Conservation (phyloP, 2,329 filamentous ascomycete species). For the Biscogniauxia mediterranea region DNA sequence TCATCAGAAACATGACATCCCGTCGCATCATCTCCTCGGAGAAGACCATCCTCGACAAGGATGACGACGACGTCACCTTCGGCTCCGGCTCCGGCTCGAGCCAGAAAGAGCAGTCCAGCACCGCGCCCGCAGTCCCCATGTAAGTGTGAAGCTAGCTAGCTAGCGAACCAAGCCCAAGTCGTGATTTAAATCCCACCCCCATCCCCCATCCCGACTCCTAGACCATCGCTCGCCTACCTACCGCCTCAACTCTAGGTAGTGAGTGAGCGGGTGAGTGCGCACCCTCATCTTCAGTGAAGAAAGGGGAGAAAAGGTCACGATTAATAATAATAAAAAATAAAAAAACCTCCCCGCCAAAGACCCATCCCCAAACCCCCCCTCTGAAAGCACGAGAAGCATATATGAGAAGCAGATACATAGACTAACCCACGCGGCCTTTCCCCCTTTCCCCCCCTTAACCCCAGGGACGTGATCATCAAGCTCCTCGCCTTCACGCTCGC, state of each 20-base stretch:
- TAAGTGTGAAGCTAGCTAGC: constrained; percentile 44
- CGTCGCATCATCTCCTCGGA: constrained; percentile 64
- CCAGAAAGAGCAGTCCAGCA: constrained; percentile 56
- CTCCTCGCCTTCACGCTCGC: constrained; percentile 86
- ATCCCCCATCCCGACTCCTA: background rate
- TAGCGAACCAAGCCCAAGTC: background rate
- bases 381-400: too few species aligned
- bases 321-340: too few species aligned
- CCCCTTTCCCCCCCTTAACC: background rate
- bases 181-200: background rate
- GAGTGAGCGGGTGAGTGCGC: too few species aligned
- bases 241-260: background rate
- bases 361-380: too few species aligned
- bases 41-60: constrained; percentile 64
- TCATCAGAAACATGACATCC: constrained; percentile 61
- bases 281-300: background rate
- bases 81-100: constrained; percentile 40
- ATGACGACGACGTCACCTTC: constrained; percentile 42
- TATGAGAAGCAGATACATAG: background rate
- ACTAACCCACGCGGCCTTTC: constrained; percentile 3
- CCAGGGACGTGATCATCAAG: constrained; percentile 81
- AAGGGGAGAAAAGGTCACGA: background rate
- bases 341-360: too few species aligned
- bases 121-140: constrained; percentile 79
- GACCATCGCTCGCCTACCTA: background rate